Conservation (phyloP, 1,284 basidiomycete genomes). For the Ganoderma meredithae region DNA sequence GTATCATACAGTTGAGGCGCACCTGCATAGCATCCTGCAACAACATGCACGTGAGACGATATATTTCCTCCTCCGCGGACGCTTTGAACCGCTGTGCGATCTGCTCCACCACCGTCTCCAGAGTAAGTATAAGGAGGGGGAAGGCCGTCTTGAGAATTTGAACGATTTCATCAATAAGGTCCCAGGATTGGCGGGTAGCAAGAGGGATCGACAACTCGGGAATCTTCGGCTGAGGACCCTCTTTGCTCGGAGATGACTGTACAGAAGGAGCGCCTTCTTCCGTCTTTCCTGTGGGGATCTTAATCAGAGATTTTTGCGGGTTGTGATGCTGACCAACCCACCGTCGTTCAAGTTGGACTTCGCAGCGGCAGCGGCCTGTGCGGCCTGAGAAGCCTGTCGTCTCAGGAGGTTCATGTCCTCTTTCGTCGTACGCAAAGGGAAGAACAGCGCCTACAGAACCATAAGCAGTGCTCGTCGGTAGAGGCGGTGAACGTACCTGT, state of each 20-base stretch:
- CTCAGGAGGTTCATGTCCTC: conserved; percentile 83
- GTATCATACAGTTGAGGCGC: conserved; percentile 22
- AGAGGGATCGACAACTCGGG: conserved; percentile 32
- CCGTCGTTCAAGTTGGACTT: conserved; percentile 19
- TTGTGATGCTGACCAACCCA: not conserved
- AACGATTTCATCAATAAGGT: conserved; percentile 94
- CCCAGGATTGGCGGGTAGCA: conserved; percentile 80
- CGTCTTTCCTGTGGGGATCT: conserved; percentile 6
- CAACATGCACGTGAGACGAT: conserved; percentile 89
- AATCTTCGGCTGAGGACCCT: conserved; percentile 25
- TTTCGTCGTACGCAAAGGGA: conserved; percentile 90
- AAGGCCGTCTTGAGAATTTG: conserved; percentile 97
- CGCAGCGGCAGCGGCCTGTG: conserved; percentile 42
- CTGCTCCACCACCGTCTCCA: conserved; percentile 99
- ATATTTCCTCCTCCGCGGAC: conserved; percentile 93
- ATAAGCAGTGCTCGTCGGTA: conserved; percentile 12
- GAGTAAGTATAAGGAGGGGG: conserved; percentile 92
- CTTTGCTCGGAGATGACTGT: conserved; percentile 19
- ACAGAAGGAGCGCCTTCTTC: conserved; percentile 17
- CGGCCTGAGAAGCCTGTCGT: conserved; percentile 41
- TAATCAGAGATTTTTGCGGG: not conserved
- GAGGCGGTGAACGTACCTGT: conserved; percentile 65
- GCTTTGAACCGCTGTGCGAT: conserved; percentile 93
- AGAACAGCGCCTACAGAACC: conserved; percentile 85
- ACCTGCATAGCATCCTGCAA: conserved; percentile 79